Conservation (phyloP, 768 basidiomycete genomes). For the Crassisporium funariophilum region DNA sequence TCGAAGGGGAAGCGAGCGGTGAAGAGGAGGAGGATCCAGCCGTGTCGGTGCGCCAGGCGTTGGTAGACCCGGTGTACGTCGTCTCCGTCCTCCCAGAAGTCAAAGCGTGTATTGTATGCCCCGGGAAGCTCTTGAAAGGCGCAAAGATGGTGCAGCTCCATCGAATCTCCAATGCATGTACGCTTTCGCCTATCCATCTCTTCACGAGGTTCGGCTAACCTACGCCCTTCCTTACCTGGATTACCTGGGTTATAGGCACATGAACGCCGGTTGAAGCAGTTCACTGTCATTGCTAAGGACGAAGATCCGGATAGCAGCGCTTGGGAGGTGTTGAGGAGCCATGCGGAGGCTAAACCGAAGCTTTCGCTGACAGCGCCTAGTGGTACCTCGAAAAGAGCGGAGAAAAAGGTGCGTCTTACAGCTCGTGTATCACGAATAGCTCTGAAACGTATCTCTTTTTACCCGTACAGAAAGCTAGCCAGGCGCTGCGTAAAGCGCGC, state of each 20-base stretch:
- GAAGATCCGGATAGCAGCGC: slow-evolving; percentile 49
- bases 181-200: slow-evolving; percentile 23
- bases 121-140: slow-evolving; percentile 71
- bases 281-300: slow-evolving; percentile 42
- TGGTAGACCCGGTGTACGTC: slow-evolving; percentile 64
- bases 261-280: slow-evolving; percentile 56
- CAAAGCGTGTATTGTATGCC: slow-evolving; percentile 68
- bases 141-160: slow-evolving; percentile 58
- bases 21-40: slow-evolving; percentile 40
- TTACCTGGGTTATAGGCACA: slow-evolving; percentile 52
- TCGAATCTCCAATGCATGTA: slow-evolving; percentile 62
- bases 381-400: slow-evolving; percentile 56
- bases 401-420: slow-evolving; percentile 54
- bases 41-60: slow-evolving; percentile 59
- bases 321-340: slow-evolving; percentile 40
- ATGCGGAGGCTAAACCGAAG: slow-evolving; percentile 29
- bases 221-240: slow-evolving; percentile 2
- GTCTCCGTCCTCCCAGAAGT: slow-evolving; percentile 56
- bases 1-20: slow-evolving; percentile 25
- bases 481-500: slow-evolving; percentile 44
- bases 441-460: neutral
- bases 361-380: slow-evolving; percentile 20
- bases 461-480: slow-evolving; percentile 46
- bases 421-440: neutral
- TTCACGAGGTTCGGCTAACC: slow-evolving; percentile 7